Conservation (phyloP, 1,284 basidiomycete genomes). For the Phaffia rhodozyma region DNA sequence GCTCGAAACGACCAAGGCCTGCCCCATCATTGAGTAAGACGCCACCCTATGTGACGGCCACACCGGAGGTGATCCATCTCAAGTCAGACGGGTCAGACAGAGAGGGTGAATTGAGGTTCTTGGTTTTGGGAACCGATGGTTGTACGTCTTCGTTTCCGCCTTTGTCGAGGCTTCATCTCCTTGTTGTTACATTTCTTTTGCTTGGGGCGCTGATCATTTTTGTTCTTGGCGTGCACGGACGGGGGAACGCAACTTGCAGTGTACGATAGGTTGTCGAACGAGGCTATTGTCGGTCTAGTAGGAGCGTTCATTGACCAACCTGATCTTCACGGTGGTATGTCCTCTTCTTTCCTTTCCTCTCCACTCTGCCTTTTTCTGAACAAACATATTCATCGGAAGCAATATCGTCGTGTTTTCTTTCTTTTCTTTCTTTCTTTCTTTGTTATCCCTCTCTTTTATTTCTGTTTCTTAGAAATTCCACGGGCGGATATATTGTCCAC, state of each 20-base stretch:
- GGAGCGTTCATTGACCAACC: constrained; percentile 38
- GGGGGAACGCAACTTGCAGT: constrained; percentile 33
- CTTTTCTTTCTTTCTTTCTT: neutral
- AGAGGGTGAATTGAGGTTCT: constrained; percentile 47
- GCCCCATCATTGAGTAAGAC: constrained; percentile 57
- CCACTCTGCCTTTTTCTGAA: neutral
- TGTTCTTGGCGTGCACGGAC: neutral
- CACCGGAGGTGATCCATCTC: constrained; percentile 76
- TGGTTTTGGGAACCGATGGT: constrained; percentile 86
- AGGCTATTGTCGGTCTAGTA: constrained; percentile 84
- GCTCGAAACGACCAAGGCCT: constrained; percentile 47
- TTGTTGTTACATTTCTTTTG: neutral
- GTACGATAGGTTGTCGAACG: constrained; percentile 90
- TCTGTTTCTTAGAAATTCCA: too few species aligned
- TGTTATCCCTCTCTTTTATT: too few species aligned
- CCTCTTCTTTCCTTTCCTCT: neutral
- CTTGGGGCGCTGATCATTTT: too few species aligned
- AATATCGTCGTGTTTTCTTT: neutral
- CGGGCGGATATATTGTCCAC: too few species aligned
- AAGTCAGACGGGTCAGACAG: constrained; percentile 31
- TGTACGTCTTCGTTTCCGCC: constrained; percentile 30
- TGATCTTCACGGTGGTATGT: neutral
- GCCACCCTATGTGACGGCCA: constrained; percentile 88
- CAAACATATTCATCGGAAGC: neutral
- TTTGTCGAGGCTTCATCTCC: constrained; percentile 2